Evolutionary conservation across 1,139 yeast species (phyloP), one percentile per base, ranked within the genome.

Genomic region (Candida albicans): DNA sequence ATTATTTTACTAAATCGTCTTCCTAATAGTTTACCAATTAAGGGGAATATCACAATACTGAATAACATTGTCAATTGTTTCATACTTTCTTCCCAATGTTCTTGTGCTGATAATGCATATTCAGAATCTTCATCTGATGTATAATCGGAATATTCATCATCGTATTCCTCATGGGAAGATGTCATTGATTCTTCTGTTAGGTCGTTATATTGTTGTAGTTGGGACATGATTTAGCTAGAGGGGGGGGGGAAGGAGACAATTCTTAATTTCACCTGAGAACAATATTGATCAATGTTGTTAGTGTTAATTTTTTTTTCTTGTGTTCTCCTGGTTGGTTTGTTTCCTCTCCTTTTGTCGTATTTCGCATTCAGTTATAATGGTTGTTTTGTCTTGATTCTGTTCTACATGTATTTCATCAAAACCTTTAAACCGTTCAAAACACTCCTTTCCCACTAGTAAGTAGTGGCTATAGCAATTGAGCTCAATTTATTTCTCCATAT

Each of bases 31-130:
- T 82, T 84, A 30, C 95, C 95, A 5, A 84, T 57, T 48, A 86
- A 62, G 0, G 96, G 96, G 41, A 86, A 68, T 37, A 87, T 56
- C 12, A 87, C 79, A 47, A 80, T 66, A 42, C 77, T 75, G 15
- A 84, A 62, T 35, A 87, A 68, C 10, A 73, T 75, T 35, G 76
- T 76, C 40, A 87, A 59, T 57, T 86, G 93, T 36, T 69, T 67
- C 47, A 87, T 56, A 40, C 87, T 83, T 55, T 84, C 91, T 43
- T 87, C 93, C 95, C 95, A 87, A 54, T 87, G 90, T 50, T 79
- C 75, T 58, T 86, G 90, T 1, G 89, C 87, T 3, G 62, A 48
- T 35, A 64, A 48, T 22, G 54, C 57, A 34, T 51, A 52, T 13
- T 51, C 47, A 40, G 35, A 47, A 37, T 9, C 55, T 32, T 48